These are phyloP conservation scores for Stemphylium beticola DNA, from an alignment of 2,329 filamentous ascomycete species.

Conservation along the genomic window DNA sequence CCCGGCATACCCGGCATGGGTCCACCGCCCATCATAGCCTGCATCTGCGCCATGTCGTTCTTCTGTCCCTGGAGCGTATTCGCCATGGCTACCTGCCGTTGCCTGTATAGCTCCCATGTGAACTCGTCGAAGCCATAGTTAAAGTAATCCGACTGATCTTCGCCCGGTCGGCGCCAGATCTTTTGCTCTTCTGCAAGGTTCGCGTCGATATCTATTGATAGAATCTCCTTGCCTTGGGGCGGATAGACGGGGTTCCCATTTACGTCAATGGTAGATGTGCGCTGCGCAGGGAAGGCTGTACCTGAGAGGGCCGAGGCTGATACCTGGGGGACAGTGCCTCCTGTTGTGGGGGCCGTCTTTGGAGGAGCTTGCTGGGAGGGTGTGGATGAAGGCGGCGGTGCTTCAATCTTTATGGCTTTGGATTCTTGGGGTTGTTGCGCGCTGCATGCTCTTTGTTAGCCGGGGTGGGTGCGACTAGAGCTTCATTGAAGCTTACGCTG, in stretches of 20 bases:
- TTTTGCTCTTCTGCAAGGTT: constrained; percentile 74
- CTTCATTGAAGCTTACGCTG: constrained; percentile 28
- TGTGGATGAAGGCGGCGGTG: constrained; percentile 34
- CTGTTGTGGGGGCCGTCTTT: constrained; percentile 8
- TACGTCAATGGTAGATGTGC: constrained; percentile 83
- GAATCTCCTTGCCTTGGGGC: constrained; percentile 75
- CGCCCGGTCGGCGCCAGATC: constrained; percentile 92
- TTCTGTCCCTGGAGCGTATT: constrained; percentile 83
- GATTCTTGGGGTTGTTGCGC: constrained; percentile 37
- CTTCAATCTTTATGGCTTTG: constrained; percentile 49
- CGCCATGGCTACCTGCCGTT: constrained; percentile 82
- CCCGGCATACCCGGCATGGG: constrained; percentile 37
- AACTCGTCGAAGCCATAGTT: constrained; percentile 99
- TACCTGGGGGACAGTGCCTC: constrained; percentile 30
- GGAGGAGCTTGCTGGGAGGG: constrained; percentile 17
- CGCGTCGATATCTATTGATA: constrained; percentile 58
- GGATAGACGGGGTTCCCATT: constrained; percentile 82
- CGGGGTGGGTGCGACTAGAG: not conserved
- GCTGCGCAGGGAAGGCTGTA: constrained; percentile 64
- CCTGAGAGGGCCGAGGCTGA: constrained; percentile 32
- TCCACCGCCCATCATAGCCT: constrained; percentile 58
- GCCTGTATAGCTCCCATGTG: constrained; percentile 92
- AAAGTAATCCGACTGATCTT: constrained; percentile 96
- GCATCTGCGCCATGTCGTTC: constrained; percentile 67
- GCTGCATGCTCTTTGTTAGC: constrained; percentile 29